These are phyloP conservation scores for Ashbya aceris DNA, from an alignment of 1,139 yeast species.

Conservation along the genomic window DNA sequence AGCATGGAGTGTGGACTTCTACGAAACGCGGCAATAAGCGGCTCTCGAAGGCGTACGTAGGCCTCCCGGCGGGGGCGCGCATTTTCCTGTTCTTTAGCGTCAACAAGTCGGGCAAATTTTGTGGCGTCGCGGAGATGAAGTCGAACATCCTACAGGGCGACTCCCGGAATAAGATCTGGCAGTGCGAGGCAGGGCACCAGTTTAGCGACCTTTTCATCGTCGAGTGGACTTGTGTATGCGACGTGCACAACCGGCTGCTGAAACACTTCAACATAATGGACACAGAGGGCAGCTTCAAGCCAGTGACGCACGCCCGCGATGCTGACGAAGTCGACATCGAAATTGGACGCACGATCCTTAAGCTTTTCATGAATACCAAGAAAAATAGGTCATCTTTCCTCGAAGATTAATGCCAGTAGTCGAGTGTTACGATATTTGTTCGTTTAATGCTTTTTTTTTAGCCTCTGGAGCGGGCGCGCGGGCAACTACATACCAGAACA, in stretches of 20 bases:
- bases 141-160: slow-evolving; percentile 24
- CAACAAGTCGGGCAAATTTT: slow-evolving; percentile 49
- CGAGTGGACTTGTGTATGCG: slow-evolving; percentile 2
- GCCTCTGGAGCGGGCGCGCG: no score
- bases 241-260: slow-evolving; percentile 3
- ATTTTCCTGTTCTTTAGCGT: slow-evolving; percentile 49
- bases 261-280: slow-evolving; percentile 4
- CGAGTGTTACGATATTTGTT: no score
- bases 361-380: slow-evolving; percentile 2
- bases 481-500: no score
- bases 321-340: slow-evolving; percentile 7
- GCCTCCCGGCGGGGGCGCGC: slow-evolving; percentile 19
- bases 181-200: slow-evolving; percentile 9
- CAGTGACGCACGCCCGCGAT: slow-evolving; percentile 8
- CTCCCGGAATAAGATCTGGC: slow-evolving; percentile 5
- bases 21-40: slow-evolving; percentile 49
- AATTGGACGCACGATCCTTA: slow-evolving; percentile 5
- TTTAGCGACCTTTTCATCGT: slow-evolving; percentile 1
- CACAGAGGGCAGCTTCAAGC: slow-evolving; percentile 5
- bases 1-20: slow-evolving; percentile 49
- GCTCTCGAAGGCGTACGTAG: slow-evolving; percentile 35
- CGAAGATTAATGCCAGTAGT: slow-evolving; percentile 1
- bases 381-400: slow-evolving; percentile 4
- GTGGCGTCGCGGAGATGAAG: slow-evolving; percentile 55
- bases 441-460: no score